Percentiles rank a stretch among this genome's conserved stretches.
phyloP scores from a whole-genome alignment of 148 eudicot species.

The Rhododendron simsii region DNA sequence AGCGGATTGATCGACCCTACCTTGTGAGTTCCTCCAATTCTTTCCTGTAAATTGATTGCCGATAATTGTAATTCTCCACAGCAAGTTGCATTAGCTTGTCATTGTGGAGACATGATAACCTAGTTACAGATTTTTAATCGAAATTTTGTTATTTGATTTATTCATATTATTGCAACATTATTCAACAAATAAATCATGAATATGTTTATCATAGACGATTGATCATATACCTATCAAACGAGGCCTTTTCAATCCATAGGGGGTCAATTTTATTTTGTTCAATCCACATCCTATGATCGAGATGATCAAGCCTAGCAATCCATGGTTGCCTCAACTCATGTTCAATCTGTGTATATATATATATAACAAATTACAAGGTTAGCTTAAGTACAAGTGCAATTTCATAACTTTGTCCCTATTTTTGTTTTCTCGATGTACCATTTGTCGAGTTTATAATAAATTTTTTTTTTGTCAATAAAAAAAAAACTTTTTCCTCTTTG shows the following conservation, averaged over 20 bases:
- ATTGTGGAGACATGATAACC: conserved; percentile 28
- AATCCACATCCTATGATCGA: conserved; percentile 42
- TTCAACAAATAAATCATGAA: background rate
- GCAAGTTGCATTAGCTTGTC: conserved; percentile 36
- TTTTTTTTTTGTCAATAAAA: no score
- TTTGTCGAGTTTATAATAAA: no score
- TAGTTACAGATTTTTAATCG: background rate
- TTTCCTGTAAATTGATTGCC: conserved; percentile 22
- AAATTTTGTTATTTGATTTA: background rate
- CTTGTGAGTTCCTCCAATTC: conserved; percentile 39
- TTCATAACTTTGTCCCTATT: background rate
- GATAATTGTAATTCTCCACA: conserved; percentile 20
- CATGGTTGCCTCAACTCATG: conserved; percentile 39
- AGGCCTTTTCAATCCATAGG: conserved; percentile 30
- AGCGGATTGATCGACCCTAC: conserved; percentile 8
- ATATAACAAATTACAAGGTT: no score
- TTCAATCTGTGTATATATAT: conserved; percentile 30
- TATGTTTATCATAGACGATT: background rate
- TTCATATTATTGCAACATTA: background rate
- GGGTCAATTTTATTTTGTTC: conserved; percentile 24
- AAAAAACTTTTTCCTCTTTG: background rate
- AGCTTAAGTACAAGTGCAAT: background rate
- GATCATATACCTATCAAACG: conserved; percentile 23
- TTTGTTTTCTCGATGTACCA: no score
- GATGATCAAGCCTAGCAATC: conserved; percentile 42